Evolutionary conservation across 306 rosid genomes (phyloP), one percentile per base, ranked within the genome.

Genomic region (Inga laurina): DNA sequence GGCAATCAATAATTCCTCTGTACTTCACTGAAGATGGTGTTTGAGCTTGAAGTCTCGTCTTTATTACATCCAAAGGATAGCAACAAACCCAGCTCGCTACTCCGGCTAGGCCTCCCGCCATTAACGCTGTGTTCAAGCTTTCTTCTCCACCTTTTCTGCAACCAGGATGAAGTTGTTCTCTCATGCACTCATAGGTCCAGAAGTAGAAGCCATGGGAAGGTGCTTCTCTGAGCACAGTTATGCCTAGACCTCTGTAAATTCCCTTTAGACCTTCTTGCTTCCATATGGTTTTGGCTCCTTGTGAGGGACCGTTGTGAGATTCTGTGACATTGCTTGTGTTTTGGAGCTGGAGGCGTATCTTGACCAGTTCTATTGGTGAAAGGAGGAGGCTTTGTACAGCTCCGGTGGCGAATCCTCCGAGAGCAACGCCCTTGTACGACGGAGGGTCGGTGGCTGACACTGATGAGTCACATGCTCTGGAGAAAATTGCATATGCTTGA

Each of bases 71-170:
- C 19, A 92, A 78, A 5, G 97, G 99, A 76, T 94, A 92, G 70
- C 99, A 91, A 71, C 82, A 90, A 24, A 86, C 77, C 97, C 97
- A 96, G 62, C 97, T 95, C 0, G 93, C 88, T 24, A 91, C 95
- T 24, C 98, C 99, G 0, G 97, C 99, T 10, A 87, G 79, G n/a
- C 99, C 99, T 69, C 98, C 98, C 0, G 97, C 86, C 11, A 90
- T 10, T 74, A 96, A 43, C 97, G 92, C 89, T 9, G 97, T 96
- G 10, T 75, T 45, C 66, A 92, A 34, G 82, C 87, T 86, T 61
- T 94, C 97, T 82, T 92, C 78, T 10, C 97, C 88, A 10, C 76
- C 66, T 72, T 80, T 86, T 81, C 99, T 80, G 78, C 98, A 94
- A 32, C 97, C 94, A 0, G 95, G 99, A 79, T 92, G 99, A 78